Evolutionary conservation across 2,329 filamentous ascomycete species (phyloP).

Genomic region (Alternaria longipes): DNA sequence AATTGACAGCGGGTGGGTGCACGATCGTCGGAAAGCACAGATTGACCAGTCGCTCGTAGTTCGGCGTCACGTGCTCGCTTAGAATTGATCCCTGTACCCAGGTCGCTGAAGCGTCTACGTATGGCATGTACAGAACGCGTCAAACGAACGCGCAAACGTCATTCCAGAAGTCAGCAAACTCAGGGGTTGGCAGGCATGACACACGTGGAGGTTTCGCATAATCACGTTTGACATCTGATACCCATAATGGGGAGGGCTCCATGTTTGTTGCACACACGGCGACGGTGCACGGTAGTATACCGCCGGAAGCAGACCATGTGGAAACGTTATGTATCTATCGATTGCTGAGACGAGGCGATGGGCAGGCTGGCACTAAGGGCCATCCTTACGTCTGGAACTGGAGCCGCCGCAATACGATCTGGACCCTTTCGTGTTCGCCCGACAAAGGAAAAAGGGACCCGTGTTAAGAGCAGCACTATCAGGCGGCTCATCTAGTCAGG

Average conservation of each 20-base stretch:
- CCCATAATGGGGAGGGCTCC: constrained; percentile 5
- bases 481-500: constrained; percentile 31
- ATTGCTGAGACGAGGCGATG: constrained; percentile 13
- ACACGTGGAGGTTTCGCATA: constrained; percentile 15
- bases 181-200: not conserved
- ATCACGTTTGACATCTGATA: constrained; percentile 15
- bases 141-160: constrained; percentile 21
- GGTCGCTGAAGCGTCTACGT: not conserved
- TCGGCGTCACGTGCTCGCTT: constrained; percentile 27
- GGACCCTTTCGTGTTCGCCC: constrained; percentile 22
- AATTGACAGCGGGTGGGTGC: constrained; percentile 34
- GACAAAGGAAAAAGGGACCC: constrained; percentile 14
- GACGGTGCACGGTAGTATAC: constrained; percentile 1
- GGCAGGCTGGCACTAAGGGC: constrained; percentile 20
- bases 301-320: constrained; percentile 14
- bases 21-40: constrained; percentile 30
- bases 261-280: constrained; percentile 9
- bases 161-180: constrained; percentile 13
- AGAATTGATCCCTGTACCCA: not conserved
- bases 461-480: constrained; percentile 7
- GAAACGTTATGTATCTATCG: constrained; percentile 5
- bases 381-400: constrained; percentile 20
- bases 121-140: constrained; percentile 8
- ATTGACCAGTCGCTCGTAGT: constrained; percentile 27
- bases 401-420: constrained; percentile 27